Percentiles rank a stretch among this genome's conserved stretches.
Evolutionary conservation across 2,329 filamentous ascomycete species (phyloP).

Genomic region (Xylaria sp.): DNA sequence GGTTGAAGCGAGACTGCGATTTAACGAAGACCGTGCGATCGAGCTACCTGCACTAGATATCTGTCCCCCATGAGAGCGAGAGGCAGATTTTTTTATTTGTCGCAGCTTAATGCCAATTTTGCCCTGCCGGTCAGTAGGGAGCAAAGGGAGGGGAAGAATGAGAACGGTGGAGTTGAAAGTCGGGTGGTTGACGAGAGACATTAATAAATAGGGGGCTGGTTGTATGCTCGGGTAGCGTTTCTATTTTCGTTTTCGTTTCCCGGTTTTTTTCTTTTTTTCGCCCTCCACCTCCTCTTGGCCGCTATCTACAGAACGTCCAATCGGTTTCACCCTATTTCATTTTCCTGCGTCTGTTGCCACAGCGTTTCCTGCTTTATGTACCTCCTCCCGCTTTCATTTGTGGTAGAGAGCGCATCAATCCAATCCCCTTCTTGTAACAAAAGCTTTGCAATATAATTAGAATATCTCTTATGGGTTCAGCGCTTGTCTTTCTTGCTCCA

Average conservation of each 20-base stretch:
- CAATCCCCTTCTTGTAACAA: conserved; percentile 12
- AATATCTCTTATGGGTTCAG: not conserved
- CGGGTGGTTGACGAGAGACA: conserved; percentile 2
- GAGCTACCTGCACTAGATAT: not conserved
- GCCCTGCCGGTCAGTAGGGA: conserved; percentile 18
- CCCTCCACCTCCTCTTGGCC: not conserved
- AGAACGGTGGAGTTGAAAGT: not conserved
- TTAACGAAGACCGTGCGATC: conserved; percentile 6
- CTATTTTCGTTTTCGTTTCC: not conserved
- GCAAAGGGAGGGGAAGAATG: not conserved
- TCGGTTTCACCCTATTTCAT: not conserved
- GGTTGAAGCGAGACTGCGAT: too few relatives aligned
- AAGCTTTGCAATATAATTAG: not conserved
- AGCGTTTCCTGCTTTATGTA: not conserved
- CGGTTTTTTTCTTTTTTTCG: not conserved
- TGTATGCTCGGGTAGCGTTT: not conserved
- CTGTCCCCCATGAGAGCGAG: not conserved
- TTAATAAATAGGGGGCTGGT: not conserved
- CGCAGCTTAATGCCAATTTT: conserved; percentile 5
- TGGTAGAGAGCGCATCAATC: conserved; percentile 8
- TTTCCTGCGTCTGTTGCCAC: not conserved
- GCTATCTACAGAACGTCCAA: too few relatives aligned
- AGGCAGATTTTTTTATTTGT: not conserved
- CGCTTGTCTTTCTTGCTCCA: not conserved
- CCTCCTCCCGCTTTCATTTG: conserved; percentile 15